Percentiles rank a stretch among this genome's conserved stretches.
Conservation (phyloP, 1,284 basidiomycete species). For the Pseudozyma thailandica region DNA sequence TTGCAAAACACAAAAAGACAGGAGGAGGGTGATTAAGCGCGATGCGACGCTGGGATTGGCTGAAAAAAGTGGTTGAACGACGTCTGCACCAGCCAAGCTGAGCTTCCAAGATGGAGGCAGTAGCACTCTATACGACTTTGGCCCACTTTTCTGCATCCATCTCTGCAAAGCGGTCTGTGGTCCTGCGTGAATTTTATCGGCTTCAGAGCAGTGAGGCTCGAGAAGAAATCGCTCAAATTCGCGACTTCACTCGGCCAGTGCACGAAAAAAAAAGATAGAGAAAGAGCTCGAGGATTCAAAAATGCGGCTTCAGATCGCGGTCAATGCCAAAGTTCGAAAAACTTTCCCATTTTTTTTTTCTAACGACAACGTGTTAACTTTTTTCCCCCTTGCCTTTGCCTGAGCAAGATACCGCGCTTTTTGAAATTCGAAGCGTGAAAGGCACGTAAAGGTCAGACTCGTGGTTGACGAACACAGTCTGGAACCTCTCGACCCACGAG, state of each 20-base stretch:
- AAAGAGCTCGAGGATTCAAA: background rate
- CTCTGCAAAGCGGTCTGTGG: constrained; percentile 3
- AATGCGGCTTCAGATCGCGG: constrained; percentile 29
- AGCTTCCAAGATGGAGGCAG: constrained; percentile 39
- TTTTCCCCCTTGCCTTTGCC: constrained; percentile 7
- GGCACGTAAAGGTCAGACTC: no score
- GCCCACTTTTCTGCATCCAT: constrained; percentile 5
- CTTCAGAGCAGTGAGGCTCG: constrained; percentile 10
- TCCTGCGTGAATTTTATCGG: no score
- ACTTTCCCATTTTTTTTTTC: constrained; percentile 1
- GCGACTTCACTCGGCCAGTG: no score
- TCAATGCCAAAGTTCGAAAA: constrained; percentile 26
- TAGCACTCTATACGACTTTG: constrained; percentile 23
- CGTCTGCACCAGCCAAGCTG: background rate
- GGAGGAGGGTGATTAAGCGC: background rate
- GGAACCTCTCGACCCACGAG: no score
- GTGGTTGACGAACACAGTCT: no score
- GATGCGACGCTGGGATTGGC: constrained; percentile 2
- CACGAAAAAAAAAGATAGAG: background rate
- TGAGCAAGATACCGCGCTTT: background rate
- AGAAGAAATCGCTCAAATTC: constrained; percentile 1
- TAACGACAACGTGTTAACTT: constrained; percentile 18
- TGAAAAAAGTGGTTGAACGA: background rate
- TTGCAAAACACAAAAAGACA: background rate
- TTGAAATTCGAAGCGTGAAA: constrained; percentile 1